A percentile compares a stretch with the other conserved stretches of the same genome.
Evolutionary conservation across 768 basidiomycete genomes (phyloP).

Genomic region (Tubosaeta sp.): DNA sequence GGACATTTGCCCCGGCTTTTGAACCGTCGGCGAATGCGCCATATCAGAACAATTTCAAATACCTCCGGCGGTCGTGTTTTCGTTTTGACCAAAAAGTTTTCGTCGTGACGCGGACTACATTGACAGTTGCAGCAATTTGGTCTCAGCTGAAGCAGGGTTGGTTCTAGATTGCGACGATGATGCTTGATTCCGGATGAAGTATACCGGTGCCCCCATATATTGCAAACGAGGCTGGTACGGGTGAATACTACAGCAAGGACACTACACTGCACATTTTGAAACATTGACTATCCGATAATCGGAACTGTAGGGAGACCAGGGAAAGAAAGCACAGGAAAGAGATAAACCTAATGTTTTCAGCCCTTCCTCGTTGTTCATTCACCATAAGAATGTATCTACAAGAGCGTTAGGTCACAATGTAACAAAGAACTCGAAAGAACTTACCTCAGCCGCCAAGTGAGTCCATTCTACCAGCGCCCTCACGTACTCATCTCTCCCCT

Average conservation of each 20-base stretch:
- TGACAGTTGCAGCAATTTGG: not conserved
- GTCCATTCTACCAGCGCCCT: slow-evolving; percentile 72
- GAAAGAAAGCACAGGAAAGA: not conserved
- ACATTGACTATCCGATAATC: not conserved
- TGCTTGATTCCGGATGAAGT: not conserved
- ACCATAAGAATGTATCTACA: slow-evolving; percentile 26
- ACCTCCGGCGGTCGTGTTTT: slow-evolving; percentile 1
- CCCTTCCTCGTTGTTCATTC: slow-evolving; percentile 5
- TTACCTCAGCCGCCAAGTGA: slow-evolving; percentile 56
- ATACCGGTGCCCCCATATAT: not conserved
- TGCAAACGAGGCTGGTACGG: not conserved
- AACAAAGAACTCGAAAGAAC: slow-evolving; percentile 8
- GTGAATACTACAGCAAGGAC: not conserved
- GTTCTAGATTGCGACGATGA: not conserved
- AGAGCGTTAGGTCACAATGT: not conserved
- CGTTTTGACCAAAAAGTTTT: not conserved
- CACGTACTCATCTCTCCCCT: slow-evolving; percentile 66
- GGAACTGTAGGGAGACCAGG: not conserved
- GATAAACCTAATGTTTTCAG: not conserved
- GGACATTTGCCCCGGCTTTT: not conserved
- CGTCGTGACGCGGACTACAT: not conserved
- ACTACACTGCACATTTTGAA: not conserved
- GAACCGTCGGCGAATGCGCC: not conserved
- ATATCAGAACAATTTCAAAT: not conserved
- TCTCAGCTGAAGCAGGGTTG: not conserved